These are phyloP conservation scores for Basipetospora sp. DNA, from an alignment of 2,329 filamentous ascomycete genomes.

Conservation along the genomic window DNA sequence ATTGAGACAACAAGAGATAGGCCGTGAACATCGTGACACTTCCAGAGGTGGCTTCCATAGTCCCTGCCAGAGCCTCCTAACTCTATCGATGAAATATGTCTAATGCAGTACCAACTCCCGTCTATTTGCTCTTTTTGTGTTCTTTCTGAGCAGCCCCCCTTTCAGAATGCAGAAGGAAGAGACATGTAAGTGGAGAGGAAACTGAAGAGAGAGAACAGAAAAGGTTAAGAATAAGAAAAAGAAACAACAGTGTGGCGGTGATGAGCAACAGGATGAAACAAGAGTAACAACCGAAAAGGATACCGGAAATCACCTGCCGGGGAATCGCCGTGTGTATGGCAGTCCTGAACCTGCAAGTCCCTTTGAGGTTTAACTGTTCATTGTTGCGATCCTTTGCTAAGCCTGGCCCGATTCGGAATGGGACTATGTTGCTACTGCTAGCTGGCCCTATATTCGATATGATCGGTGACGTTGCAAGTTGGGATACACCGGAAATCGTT, in stretches of 20 bases:
- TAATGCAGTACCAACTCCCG: constrained; percentile 18
- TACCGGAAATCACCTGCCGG: too few species aligned
- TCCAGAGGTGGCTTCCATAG: background rate
- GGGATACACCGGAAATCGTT: background rate
- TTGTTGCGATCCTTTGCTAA: too few species aligned
- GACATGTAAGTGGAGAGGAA: constrained; percentile 3
- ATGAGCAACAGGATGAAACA: constrained; percentile 6
- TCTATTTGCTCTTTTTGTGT: constrained; percentile 8
- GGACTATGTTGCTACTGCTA: too few species aligned
- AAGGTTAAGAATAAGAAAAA: constrained; percentile 7
- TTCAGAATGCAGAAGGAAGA: constrained; percentile 9
- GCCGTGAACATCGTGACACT: constrained; percentile 7
- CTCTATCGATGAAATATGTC: constrained; percentile 9
- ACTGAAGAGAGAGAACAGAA: constrained; percentile 10
- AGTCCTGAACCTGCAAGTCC: too few species aligned
- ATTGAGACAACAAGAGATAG: constrained; percentile 2
- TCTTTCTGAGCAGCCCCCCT: constrained; percentile 11
- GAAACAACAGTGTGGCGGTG: constrained; percentile 7
- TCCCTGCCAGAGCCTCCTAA: constrained; percentile 4
- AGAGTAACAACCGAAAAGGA: too few species aligned
- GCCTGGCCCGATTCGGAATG: too few species aligned
- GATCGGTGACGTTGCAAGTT: constrained; percentile 4
- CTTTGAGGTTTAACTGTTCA: too few species aligned
- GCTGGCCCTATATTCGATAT: too few species aligned
- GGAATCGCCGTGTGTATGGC: too few species aligned